Conservation (phyloP, 257 asterid genomes). For the Solanum appendiculatum region DNA sequence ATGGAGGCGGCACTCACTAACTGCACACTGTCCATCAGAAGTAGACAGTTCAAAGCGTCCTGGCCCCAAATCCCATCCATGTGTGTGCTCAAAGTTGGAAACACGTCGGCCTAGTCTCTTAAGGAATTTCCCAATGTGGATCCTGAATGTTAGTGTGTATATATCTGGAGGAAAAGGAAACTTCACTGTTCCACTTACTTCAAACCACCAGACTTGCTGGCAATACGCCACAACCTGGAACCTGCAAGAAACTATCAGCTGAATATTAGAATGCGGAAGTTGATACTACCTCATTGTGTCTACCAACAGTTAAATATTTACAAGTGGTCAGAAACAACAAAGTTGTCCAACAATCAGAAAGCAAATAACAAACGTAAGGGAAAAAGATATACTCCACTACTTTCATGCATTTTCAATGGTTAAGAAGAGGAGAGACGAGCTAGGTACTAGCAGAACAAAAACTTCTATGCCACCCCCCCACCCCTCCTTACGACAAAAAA, state of each 20-base stretch:
- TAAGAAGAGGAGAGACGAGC: background rate
- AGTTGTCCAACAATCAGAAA: background rate
- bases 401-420: background rate
- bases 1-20: slow-evolving; percentile 54
- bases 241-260: slow-evolving; percentile 32
- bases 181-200: slow-evolving; percentile 67
- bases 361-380: background rate
- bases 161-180: slow-evolving; percentile 89
- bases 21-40: slow-evolving; percentile 82
- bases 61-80: slow-evolving; percentile 93
- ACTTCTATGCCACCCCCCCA: background rate
- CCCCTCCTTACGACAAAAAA: background rate
- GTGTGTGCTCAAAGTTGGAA: slow-evolving; percentile 68
- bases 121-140: slow-evolving; percentile 74
- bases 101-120: slow-evolving; percentile 86
- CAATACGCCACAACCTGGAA: slow-evolving; percentile 74
- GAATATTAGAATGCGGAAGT: background rate
- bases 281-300: background rate
- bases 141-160: slow-evolving; percentile 63
- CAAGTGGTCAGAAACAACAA: background rate
- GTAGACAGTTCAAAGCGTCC: slow-evolving; percentile 66
- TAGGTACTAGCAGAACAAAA: background rate
- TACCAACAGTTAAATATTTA: background rate
- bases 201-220: slow-evolving; percentile 99
- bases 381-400: background rate